A percentile compares a stretch with the other conserved stretches of the same genome.
These are phyloP conservation scores for Aspergillus avenaceus DNA, from an alignment of 495 filamentous ascomycete genomes.

Conservation along the genomic window DNA sequence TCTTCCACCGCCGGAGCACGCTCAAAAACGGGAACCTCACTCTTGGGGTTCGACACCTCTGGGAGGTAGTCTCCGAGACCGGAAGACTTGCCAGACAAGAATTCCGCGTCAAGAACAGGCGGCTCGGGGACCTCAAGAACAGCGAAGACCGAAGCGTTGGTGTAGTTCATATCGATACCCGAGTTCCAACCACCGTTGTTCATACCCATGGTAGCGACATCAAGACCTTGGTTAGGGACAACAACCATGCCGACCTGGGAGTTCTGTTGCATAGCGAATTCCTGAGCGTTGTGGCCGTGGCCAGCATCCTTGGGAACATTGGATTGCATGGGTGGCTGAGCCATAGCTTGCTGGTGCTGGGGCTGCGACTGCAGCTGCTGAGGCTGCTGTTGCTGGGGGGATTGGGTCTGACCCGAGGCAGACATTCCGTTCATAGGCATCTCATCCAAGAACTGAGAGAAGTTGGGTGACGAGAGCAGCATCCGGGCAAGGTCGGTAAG, in stretches of 20 bases:
- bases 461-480: constrained; percentile 81
- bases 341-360: constrained; percentile 23
- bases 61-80: constrained; percentile 31
- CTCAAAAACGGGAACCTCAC: constrained; percentile 49
- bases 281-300: constrained; percentile 47
- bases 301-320: constrained; percentile 57
- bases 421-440: constrained; percentile 53
- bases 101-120: constrained; percentile 56
- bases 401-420: constrained; percentile 24
- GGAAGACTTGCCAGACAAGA: constrained; percentile 64
- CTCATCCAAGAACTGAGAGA: constrained; percentile 75
- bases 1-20: constrained; percentile 28
- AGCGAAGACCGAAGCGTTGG: constrained; percentile 74
- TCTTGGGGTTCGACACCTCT: constrained; percentile 36
- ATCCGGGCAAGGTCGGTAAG: constrained; percentile 73
- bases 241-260: constrained; percentile 65
- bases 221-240: constrained; percentile 69
- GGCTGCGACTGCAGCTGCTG: constrained; percentile 30
- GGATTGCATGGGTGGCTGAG: constrained; percentile 29
- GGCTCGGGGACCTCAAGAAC: constrained; percentile 72
- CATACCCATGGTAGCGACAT: constrained; percentile 58
- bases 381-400: constrained; percentile 27
- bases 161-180: constrained; percentile 51
- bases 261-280: constrained; percentile 56
- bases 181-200: constrained; percentile 50